Conservation (phyloP, 176 grass and related monocot genomes). For the Cenchrus fungigraminus region DNA sequence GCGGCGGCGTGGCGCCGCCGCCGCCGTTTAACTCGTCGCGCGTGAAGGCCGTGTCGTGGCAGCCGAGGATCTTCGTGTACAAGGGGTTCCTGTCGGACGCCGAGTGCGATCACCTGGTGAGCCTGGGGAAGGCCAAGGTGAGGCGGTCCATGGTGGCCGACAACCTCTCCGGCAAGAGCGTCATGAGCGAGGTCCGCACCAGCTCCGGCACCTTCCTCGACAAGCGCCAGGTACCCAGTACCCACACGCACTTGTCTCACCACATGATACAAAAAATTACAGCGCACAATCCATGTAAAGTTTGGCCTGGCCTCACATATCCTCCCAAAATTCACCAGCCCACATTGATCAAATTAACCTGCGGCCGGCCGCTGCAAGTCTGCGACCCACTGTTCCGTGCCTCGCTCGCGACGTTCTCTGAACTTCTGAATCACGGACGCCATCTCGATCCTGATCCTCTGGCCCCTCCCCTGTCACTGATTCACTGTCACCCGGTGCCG, state of each 20-base stretch:
- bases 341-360: background rate
- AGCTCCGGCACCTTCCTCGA: constrained; percentile 71
- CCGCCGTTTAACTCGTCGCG: constrained; percentile 36
- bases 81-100: constrained; percentile 57
- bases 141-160: constrained; percentile 66
- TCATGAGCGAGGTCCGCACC: constrained; percentile 60
- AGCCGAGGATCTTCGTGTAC: constrained; percentile 55
- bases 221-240: constrained; percentile 59
- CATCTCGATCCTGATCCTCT: constrained; percentile 18
- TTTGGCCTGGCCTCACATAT: background rate
- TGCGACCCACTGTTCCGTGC: background rate
- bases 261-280: too few relatives aligned
- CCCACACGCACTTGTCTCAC: too few relatives aligned
- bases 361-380: background rate
- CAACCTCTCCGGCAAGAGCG: constrained; percentile 52
- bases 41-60: constrained; percentile 39
- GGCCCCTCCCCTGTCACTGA: too few relatives aligned
- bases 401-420: background rate
- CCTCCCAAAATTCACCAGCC: background rate
- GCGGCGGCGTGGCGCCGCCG: background rate
- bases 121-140: constrained; percentile 53
- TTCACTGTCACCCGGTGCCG: background rate
- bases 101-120: constrained; percentile 66
- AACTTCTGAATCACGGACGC: background rate
- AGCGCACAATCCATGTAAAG: background rate